phyloP scores from a whole-genome alignment of 305 asterid species.

The Stenogyne calaminthoides region DNA sequence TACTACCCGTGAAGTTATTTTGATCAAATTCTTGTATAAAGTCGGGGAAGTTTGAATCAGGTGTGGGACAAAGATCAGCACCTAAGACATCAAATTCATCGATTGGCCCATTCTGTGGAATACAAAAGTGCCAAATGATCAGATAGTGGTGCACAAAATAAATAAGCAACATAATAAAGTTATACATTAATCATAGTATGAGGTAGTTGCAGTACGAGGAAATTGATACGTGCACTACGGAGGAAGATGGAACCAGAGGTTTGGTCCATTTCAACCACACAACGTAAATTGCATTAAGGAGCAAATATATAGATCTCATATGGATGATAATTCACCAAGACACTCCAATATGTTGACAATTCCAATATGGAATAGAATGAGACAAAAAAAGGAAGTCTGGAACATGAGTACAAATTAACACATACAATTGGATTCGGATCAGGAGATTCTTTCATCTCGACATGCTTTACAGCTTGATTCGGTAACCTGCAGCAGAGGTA shows the following conservation, averaged over 20 bases:
- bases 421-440: slow-evolving; percentile 46
- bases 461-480: slow-evolving; percentile 42
- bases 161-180: slow-evolving; percentile 10
- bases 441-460: slow-evolving; percentile 32
- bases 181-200: background rate
- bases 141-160: slow-evolving; percentile 9
- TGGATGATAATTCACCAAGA: slow-evolving; percentile 12
- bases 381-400: background rate
- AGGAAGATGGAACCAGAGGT: slow-evolving; percentile 11
- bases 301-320: slow-evolving; percentile 9
- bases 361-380: slow-evolving; percentile 8
- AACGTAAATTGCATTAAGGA: background rate
- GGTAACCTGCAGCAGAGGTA: slow-evolving; percentile 46
- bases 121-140: slow-evolving; percentile 22
- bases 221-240: background rate
- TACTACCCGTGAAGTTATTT: slow-evolving; percentile 33
- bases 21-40: slow-evolving; percentile 41
- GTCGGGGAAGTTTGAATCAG: slow-evolving; percentile 40
- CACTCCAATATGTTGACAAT: background rate
- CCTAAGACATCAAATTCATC: slow-evolving; percentile 48
- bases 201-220: background rate
- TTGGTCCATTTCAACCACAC: slow-evolving; percentile 3
- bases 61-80: slow-evolving; percentile 40
- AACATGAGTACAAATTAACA: slow-evolving; percentile 13
- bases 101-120: slow-evolving; percentile 45